phyloP scores from a whole-genome alignment of 768 basidiomycete species.

The Rhizopogon rudus region DNA sequence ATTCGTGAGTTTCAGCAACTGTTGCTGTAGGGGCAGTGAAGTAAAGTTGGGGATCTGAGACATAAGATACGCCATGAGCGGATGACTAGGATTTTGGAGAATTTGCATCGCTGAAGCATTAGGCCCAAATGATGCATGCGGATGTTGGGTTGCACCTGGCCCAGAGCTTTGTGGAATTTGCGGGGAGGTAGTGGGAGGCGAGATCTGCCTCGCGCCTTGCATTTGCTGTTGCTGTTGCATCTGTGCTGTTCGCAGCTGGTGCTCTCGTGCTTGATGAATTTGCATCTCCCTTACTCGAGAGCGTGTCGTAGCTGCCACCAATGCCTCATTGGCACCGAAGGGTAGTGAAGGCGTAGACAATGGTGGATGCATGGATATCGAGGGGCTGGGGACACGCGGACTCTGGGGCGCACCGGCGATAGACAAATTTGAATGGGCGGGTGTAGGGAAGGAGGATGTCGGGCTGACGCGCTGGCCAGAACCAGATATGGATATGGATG shows the following conservation, averaged over 20 bases:
- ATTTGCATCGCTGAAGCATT: slow-evolving; percentile 36
- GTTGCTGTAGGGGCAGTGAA: slow-evolving; percentile 43
- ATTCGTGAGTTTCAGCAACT: slow-evolving; percentile 54
- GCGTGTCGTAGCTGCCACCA: slow-evolving; percentile 27
- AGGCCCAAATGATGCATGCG: slow-evolving; percentile 18
- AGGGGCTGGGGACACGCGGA: slow-evolving; percentile 30
- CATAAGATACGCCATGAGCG: slow-evolving; percentile 52
- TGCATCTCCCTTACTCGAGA: slow-evolving; percentile 31
- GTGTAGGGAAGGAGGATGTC: slow-evolving; percentile 14
- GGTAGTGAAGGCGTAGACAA: slow-evolving; percentile 26
- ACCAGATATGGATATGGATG: slow-evolving; percentile 24
- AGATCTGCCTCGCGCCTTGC: slow-evolving; percentile 35
- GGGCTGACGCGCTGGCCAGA: slow-evolving; percentile 17
- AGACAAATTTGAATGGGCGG: slow-evolving; percentile 12
- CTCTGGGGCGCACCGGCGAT: slow-evolving; percentile 20
- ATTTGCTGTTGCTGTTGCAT: slow-evolving; percentile 27
- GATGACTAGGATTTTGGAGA: slow-evolving; percentile 52
- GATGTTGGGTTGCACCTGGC: slow-evolving; percentile 14
- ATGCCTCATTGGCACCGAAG: slow-evolving; percentile 27
- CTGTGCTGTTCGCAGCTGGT: slow-evolving; percentile 28
- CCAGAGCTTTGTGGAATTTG: slow-evolving; percentile 15
- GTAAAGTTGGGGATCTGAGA: slow-evolving; percentile 50
- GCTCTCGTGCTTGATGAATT: slow-evolving; percentile 29
- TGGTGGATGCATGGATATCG: slow-evolving; percentile 21
- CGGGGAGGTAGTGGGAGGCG: slow-evolving; percentile 29